phyloP scores from a whole-genome alignment of 2,329 filamentous ascomycete genomes.

The Epichloe uncinata region DNA sequence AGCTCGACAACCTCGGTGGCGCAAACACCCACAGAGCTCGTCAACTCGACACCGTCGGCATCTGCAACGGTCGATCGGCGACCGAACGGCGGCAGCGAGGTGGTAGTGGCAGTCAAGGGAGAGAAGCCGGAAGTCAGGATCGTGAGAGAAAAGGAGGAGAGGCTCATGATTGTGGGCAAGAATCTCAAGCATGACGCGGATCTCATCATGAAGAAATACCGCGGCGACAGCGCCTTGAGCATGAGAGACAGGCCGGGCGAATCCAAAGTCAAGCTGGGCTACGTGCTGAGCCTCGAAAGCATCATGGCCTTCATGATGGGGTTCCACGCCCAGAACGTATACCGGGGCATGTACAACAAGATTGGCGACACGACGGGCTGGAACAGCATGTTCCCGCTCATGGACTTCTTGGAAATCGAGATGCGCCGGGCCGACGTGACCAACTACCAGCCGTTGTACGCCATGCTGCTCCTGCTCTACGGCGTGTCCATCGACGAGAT shows the following conservation, averaged over 20 bases:
- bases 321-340: slow-evolving; percentile 36
- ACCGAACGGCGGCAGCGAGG: slow-evolving; percentile 23
- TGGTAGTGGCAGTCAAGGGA: slow-evolving; percentile 10
- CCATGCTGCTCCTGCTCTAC: slow-evolving; percentile 30
- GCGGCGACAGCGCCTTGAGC: slow-evolving; percentile 12
- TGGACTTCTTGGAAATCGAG: slow-evolving; percentile 25
- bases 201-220: slow-evolving; percentile 20
- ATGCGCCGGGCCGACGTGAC: slow-evolving; percentile 21
- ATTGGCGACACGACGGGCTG: slow-evolving; percentile 27
- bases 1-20: slow-evolving; percentile 39
- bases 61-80: slow-evolving; percentile 13
- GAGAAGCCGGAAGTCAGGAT: slow-evolving; percentile 11
- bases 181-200: slow-evolving; percentile 44
- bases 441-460: slow-evolving; percentile 26
- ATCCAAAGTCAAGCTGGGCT: slow-evolving; percentile 27
- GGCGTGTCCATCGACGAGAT: slow-evolving; percentile 32
- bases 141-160: slow-evolving; percentile 23
- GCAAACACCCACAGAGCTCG: slow-evolving; percentile 35
- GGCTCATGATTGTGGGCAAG: slow-evolving; percentile 29
- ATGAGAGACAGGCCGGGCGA: slow-evolving; percentile 14
- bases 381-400: slow-evolving; percentile 31
- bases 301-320: slow-evolving; percentile 39
- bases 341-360: slow-evolving; percentile 29
- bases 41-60: slow-evolving; percentile 19
- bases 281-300: slow-evolving; percentile 34